A percentile compares a stretch with the other conserved stretches of the same genome.
These are phyloP conservation scores for Phenoliferia sp. DNA, from an alignment of 1,284 basidiomycete species.

Conservation along the genomic window DNA sequence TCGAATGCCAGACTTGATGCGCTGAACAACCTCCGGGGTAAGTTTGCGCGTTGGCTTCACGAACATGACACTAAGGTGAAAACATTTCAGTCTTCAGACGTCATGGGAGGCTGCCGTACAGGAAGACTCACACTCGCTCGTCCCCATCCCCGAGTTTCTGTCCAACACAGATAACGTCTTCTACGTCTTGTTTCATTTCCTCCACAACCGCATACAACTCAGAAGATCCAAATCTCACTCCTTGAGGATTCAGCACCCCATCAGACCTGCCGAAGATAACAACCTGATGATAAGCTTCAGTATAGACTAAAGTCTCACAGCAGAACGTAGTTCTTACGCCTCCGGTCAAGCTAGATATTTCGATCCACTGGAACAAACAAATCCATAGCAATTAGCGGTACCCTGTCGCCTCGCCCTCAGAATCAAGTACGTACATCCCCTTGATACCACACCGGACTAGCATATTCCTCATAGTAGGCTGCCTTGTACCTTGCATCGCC, in stretches of 20 bases:
- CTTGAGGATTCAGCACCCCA: constrained; percentile 57
- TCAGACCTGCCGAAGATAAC: constrained; percentile 78
- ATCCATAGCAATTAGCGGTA: too few relatives aligned
- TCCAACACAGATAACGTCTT: constrained; percentile 69
- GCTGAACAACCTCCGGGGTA: constrained; percentile 53
- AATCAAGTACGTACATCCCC: constrained; percentile 36
- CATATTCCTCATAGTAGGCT: constrained; percentile 65
- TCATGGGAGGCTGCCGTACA: background rate
- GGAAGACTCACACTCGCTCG: constrained; percentile 37
- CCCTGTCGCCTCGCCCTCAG: too few relatives aligned
- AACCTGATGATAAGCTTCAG: constrained; percentile 39
- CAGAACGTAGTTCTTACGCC: constrained; percentile 49
- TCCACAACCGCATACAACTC: constrained; percentile 58
- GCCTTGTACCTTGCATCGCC: constrained; percentile 59
- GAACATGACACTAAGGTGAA: constrained; percentile 51
- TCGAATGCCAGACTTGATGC: constrained; percentile 33
- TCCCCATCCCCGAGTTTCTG: constrained; percentile 61
- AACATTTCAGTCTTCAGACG: background rate
- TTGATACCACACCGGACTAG: constrained; percentile 59
- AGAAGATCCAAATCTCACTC: constrained; percentile 77
- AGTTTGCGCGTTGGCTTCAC: constrained; percentile 60
- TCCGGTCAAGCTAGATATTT: constrained; percentile 16
- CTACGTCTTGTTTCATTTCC: constrained; percentile 48
- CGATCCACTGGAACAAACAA: constrained; percentile 24
- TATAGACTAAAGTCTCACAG: constrained; percentile 42